These are phyloP conservation scores for Kandelia obovata DNA, from an alignment of 345 rosid genomes.

Conservation along the genomic window DNA sequence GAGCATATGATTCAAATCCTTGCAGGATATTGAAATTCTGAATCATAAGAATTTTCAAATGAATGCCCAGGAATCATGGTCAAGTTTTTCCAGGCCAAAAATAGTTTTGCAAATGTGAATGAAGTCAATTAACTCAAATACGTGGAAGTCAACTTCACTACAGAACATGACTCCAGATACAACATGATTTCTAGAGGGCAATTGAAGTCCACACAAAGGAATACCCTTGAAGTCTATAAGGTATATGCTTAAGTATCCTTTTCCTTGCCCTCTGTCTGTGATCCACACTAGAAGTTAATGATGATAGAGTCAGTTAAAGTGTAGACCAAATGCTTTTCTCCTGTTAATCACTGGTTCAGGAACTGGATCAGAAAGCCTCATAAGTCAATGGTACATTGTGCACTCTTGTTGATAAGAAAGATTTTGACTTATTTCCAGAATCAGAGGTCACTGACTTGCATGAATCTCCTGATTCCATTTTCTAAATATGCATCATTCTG, in stretches of 20 bases:
- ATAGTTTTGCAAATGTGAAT: background rate
- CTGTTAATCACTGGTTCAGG: background rate
- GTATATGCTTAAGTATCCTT: too few relatives aligned
- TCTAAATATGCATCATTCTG: background rate
- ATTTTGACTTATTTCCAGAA: background rate
- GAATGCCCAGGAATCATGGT: background rate
- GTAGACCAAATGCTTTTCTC: background rate
- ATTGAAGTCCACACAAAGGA: too few relatives aligned
- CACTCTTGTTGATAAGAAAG: background rate
- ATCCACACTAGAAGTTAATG: too few relatives aligned
- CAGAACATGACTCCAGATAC: too few relatives aligned
- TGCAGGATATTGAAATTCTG: too few relatives aligned
- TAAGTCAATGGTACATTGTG: background rate
- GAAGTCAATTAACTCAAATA: background rate
- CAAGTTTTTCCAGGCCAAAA: background rate
- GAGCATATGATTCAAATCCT: too few relatives aligned
- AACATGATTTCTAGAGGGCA: too few relatives aligned
- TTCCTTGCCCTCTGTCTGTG: too few relatives aligned
- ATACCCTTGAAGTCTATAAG: too few relatives aligned
- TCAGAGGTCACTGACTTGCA: background rate
- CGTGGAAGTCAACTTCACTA: background rate
- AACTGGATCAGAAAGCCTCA: slow-evolving; percentile 2
- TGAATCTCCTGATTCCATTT: background rate
- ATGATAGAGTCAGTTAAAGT: background rate
- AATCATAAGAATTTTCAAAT: background rate